A percentile compares a stretch with the other conserved stretches of the same genome.
Evolutionary conservation across 345 rosid species (phyloP).

Genomic region (Sonneratia alba): DNA sequence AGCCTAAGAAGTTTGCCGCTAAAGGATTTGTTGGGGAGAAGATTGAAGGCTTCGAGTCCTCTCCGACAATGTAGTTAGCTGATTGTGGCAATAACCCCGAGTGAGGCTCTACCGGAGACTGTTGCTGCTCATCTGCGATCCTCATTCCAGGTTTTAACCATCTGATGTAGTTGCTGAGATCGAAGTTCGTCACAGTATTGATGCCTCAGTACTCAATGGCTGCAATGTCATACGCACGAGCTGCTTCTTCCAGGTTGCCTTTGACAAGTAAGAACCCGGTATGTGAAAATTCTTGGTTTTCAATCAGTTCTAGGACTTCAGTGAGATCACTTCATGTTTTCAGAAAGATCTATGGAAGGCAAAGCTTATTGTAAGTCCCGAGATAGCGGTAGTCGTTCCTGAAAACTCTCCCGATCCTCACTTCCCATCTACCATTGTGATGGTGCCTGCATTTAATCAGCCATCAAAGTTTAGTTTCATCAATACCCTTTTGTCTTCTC

Average conservation of each 20-base stretch:
- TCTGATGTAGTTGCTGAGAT: constrained; percentile 39
- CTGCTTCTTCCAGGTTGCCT: constrained; percentile 56
- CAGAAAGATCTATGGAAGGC: neutral
- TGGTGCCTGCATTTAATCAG: constrained; percentile 42
- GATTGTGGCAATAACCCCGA: constrained; percentile 9
- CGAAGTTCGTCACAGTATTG: constrained; percentile 44
- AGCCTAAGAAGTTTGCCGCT: constrained; percentile 14
- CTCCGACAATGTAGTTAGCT: constrained; percentile 17
- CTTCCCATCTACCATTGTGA: constrained; percentile 73
- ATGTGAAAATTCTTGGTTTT: neutral
- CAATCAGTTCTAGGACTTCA: neutral
- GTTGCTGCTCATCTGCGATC: constrained; percentile 15
- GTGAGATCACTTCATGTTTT: neutral
- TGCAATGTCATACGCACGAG: constrained; percentile 47
- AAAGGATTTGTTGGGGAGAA: constrained; percentile 12
- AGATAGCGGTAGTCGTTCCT: constrained; percentile 67
- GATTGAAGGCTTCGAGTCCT: constrained; percentile 23
- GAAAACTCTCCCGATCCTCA: constrained; percentile 60
- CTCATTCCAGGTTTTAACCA: constrained; percentile 38
- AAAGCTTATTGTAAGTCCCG: constrained; percentile 48
- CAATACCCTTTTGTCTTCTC: neutral
- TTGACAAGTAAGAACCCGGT: neutral
- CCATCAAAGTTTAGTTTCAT: neutral
- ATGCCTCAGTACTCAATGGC: constrained; percentile 45
- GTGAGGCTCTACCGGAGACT: constrained; percentile 10